Evolutionary conservation across 345 rosid genomes (phyloP).

Genomic region (Lumnitzera littorea): DNA sequence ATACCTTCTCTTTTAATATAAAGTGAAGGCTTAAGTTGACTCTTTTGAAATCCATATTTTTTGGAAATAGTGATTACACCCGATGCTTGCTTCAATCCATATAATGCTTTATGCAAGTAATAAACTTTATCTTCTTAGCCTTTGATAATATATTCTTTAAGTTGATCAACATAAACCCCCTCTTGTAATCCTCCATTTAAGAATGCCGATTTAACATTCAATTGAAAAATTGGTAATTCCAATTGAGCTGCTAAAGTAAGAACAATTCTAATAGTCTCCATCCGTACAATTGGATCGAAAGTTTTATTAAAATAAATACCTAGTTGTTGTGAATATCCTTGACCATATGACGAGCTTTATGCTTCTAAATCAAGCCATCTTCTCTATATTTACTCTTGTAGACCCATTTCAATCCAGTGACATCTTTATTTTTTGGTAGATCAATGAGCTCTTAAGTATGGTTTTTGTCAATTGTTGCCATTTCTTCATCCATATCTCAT

Average conservation of each 20-base stretch:
- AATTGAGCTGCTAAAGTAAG: not conserved
- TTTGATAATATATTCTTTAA: too few relatives aligned
- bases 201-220: too few relatives aligned
- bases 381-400: not conserved
- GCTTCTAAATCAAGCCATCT: not conserved
- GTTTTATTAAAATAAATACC: not conserved
- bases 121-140: too few relatives aligned
- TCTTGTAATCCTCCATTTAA: too few relatives aligned
- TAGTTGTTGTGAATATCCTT: constrained; percentile 3
- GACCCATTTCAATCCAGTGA: not conserved
- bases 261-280: not conserved
- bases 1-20: too few relatives aligned
- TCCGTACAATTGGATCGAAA: not conserved
- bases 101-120: too few relatives aligned
- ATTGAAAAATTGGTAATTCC: too few relatives aligned
- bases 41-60: too few relatives aligned
- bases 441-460: not conserved
- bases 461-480: not conserved
- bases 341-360: not conserved
- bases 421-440: not conserved
- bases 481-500: not conserved
- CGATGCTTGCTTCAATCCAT: too few relatives aligned
- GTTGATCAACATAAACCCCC: too few relatives aligned
- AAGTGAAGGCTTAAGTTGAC: too few relatives aligned
- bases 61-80: too few relatives aligned